Evolutionary conservation across 2,329 filamentous ascomycete species (phyloP), one percentile per base, ranked within the genome.

Genomic region (Cordyceps javanica): DNA sequence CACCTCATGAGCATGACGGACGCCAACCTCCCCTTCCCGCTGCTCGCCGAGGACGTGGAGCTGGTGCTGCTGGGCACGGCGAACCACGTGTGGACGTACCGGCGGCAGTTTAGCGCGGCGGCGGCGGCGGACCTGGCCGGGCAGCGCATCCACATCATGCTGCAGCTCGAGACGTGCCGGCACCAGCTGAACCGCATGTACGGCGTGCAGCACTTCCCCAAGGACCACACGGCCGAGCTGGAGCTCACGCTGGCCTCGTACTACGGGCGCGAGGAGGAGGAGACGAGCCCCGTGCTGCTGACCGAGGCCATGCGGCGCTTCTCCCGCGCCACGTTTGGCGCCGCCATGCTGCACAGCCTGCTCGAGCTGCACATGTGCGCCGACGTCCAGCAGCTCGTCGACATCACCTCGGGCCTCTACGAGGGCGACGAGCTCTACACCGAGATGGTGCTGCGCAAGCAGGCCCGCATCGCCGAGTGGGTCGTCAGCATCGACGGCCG

Each of bases 21-120:
- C 9, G 64, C 64, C 1, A 60, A 65, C 0, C 65, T 67, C 1
- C 63, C 62, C 0, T 63, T 67, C 0, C 63, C 68, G 0, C 51
- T 71, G 1, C 60, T 72, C 0, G 59, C 72, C 1, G 71, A 73
- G 34, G 71, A 73, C n/a, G 59, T 73, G 0, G 68, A 71, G 3
- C 62, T 70, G 1, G 67, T 69, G 0, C 55, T 73, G 0, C 67
- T 70, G 1, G 71, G 69, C 0, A 55, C 67, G 0, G 60, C 65
- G 0, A 67, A 66, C 0, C 66, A 67, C 2, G 69, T 73, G 11
- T 72, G 70, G 69, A 65, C 42, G 10, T 53, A 53, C 34, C 39
- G 56, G 9, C 56, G 64, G 0, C 61, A 66, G 16, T 62, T 67
- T 4, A 62, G 59, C 1, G 60, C 61, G 2, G 57, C 65, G 2